Conservation (phyloP, 2,329 filamentous ascomycete species). For the Calonectria pauciramosa region DNA sequence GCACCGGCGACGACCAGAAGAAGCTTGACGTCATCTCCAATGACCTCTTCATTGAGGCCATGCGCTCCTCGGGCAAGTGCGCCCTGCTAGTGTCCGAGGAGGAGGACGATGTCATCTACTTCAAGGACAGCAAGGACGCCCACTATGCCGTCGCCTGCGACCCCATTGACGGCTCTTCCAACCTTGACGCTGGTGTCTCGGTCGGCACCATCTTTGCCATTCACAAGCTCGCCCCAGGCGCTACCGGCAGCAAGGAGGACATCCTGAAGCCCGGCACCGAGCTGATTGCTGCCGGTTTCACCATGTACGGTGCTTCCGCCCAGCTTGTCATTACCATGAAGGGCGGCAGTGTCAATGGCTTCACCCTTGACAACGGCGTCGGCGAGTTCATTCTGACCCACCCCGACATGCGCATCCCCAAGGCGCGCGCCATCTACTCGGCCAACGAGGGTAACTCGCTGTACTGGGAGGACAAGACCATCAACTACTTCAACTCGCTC, state of each 20-base stretch:
- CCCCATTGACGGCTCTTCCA: constrained; percentile 97
- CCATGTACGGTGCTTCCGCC: constrained; percentile 98
- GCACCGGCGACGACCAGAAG: constrained; percentile 98
- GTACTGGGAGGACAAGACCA: constrained; percentile 93
- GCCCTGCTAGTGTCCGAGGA: constrained; percentile 97
- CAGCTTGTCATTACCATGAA: constrained; percentile 98
- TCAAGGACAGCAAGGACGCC: constrained; percentile 80
- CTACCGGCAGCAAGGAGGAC: constrained; percentile 83
- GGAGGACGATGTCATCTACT: constrained; percentile 92
- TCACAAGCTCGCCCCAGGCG: constrained; percentile 87
- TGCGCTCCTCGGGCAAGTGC: constrained; percentile 93
- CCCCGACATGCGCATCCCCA: constrained; percentile 91
- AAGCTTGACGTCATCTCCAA: constrained; percentile 99
- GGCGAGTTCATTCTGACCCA: constrained; percentile 99
- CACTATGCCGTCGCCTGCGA: constrained; percentile 97
- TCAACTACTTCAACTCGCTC: constrained; percentile 89
- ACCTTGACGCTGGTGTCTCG: constrained; percentile 96
- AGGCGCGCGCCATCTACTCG: constrained; percentile 88
- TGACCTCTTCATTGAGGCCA: constrained; percentile 95
- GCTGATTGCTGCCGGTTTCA: constrained; percentile 96
- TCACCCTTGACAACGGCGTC: constrained; percentile 95
- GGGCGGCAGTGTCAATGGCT: constrained; percentile 92
- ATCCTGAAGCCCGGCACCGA: constrained; percentile 91
- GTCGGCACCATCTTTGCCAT: constrained; percentile 98
- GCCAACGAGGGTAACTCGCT: constrained; percentile 98